phyloP scores from a whole-genome alignment of 2,329 filamentous ascomycete species.

The Apiospora saccharicola region DNA sequence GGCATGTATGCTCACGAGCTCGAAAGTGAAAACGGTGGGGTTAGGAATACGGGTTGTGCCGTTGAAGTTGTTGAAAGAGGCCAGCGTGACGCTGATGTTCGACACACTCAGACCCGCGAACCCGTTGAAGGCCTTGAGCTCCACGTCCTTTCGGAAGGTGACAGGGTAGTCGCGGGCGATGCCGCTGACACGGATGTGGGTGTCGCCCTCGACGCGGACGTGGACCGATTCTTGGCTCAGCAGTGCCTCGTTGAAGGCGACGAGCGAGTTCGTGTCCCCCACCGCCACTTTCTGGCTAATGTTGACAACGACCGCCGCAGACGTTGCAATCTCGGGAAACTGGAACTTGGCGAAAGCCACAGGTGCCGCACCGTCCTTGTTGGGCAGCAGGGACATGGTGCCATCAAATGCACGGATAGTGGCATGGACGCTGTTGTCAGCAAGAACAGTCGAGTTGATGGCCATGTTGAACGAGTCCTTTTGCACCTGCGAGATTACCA shows the following conservation, averaged over 20 bases:
- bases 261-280: slow-evolving; percentile 56
- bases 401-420: slow-evolving; percentile 59
- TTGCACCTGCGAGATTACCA: slow-evolving; percentile 57
- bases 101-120: slow-evolving; percentile 63
- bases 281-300: slow-evolving; percentile 58
- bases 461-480: slow-evolving; percentile 55
- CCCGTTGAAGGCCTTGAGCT: slow-evolving; percentile 59
- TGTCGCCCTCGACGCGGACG: slow-evolving; percentile 60
- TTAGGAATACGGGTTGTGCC: slow-evolving; percentile 69
- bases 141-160: slow-evolving; percentile 63
- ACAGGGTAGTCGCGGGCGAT: slow-evolving; percentile 57
- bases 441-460: slow-evolving; percentile 63
- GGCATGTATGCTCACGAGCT: slow-evolving; percentile 58
- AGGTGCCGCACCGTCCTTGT: slow-evolving; percentile 50
- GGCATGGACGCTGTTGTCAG: slow-evolving; percentile 60
- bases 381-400: slow-evolving; percentile 58
- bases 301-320: slow-evolving; percentile 59
- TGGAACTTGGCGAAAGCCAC: slow-evolving; percentile 57
- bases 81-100: slow-evolving; percentile 56
- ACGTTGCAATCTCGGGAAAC: slow-evolving; percentile 60
- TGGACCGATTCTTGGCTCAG: slow-evolving; percentile 58
- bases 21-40: slow-evolving; percentile 67
- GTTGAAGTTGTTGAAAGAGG: slow-evolving; percentile 64
- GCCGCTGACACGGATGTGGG: slow-evolving; percentile 58
- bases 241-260: slow-evolving; percentile 62